Percentiles rank a stretch among this genome's conserved stretches.
phyloP scores from a whole-genome alignment of 768 basidiomycete genomes.

The Hemileccinum impolitum region DNA sequence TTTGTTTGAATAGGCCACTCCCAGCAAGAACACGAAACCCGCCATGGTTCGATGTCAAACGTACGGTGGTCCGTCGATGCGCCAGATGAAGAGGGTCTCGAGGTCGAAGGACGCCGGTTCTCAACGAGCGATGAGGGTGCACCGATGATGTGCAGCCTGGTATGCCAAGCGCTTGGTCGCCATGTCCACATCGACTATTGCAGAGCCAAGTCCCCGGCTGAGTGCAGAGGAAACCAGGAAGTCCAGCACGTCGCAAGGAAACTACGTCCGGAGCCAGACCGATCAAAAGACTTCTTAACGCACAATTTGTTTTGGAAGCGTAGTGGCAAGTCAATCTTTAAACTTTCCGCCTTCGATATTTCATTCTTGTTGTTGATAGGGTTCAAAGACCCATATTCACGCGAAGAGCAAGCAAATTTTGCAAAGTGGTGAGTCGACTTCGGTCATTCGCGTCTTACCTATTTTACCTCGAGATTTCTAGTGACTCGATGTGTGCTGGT shows the following conservation, averaged over 20 bases:
- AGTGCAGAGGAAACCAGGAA: constrained; percentile 40
- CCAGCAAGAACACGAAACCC: constrained; percentile 56
- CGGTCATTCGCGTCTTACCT: neutral
- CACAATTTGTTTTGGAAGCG: constrained; percentile 56
- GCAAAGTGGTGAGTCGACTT: constrained; percentile 43
- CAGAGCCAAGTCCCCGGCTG: constrained; percentile 31
- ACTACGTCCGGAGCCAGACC: constrained; percentile 43
- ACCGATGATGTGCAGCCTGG: constrained; percentile 58
- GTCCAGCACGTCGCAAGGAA: constrained; percentile 40
- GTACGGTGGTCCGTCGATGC: constrained; percentile 54
- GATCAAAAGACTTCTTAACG: constrained; percentile 52
- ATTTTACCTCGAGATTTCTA: constrained; percentile 13
- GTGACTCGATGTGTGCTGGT: constrained; percentile 55
- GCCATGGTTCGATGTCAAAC: constrained; percentile 59
- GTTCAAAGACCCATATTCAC: constrained; percentile 62
- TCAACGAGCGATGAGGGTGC: constrained; percentile 52
- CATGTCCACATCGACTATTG: constrained; percentile 59
- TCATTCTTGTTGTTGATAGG: constrained; percentile 32
- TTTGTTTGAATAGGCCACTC: constrained; percentile 41
- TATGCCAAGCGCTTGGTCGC: constrained; percentile 49
- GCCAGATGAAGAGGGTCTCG: constrained; percentile 44
- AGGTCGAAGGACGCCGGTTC: constrained; percentile 52
- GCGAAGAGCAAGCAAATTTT: constrained; percentile 52
- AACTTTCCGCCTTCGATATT: neutral
- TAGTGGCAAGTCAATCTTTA: constrained; percentile 36